A percentile compares a stretch with the other conserved stretches of the same genome.
phyloP scores from a whole-genome alignment of 176 grass and related monocot genomes.

The Dactylis glomerata region DNA sequence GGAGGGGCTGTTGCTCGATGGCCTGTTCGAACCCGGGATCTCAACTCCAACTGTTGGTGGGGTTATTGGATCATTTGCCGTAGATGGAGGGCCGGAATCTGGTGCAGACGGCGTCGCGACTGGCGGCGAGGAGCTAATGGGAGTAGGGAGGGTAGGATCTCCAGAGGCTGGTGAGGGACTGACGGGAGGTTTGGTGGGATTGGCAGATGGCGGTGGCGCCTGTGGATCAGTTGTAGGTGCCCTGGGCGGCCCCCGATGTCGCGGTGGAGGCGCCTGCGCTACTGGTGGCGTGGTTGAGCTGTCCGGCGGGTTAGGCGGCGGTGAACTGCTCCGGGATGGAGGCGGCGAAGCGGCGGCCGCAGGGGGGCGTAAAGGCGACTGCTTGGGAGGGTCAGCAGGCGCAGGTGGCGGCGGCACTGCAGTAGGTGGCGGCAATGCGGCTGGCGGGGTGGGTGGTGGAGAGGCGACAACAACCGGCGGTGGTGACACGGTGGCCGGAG shows the following conservation, averaged over 20 bases:
- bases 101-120: background rate
- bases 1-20: background rate
- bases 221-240: slow-evolving; percentile 29
- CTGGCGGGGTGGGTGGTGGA: slow-evolving; percentile 29
- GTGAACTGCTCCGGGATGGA: slow-evolving; percentile 13
- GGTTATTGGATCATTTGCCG: background rate
- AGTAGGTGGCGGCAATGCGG: slow-evolving; percentile 29
- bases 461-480: slow-evolving; percentile 18
- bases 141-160: slow-evolving; percentile 30
- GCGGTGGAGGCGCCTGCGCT: slow-evolving; percentile 39
- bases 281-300: slow-evolving; percentile 24
- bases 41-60: background rate
- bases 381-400: slow-evolving; percentile 31
- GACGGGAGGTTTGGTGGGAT: slow-evolving; percentile 23
- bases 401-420: slow-evolving; percentile 31
- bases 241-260: slow-evolving; percentile 7
- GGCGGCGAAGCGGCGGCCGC: background rate
- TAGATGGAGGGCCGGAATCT: background rate
- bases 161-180: slow-evolving; percentile 36
- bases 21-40: slow-evolving; percentile 15
- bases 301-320: slow-evolving; percentile 31
- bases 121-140: slow-evolving; percentile 11
- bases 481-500: slow-evolving; percentile 15
- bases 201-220: slow-evolving; percentile 33
- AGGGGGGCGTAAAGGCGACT: slow-evolving; percentile 28